Percentiles rank a stretch among this genome's conserved stretches.
phyloP scores from a whole-genome alignment of 139 green algal species.

The Chlorella sorokiniana region DNA sequence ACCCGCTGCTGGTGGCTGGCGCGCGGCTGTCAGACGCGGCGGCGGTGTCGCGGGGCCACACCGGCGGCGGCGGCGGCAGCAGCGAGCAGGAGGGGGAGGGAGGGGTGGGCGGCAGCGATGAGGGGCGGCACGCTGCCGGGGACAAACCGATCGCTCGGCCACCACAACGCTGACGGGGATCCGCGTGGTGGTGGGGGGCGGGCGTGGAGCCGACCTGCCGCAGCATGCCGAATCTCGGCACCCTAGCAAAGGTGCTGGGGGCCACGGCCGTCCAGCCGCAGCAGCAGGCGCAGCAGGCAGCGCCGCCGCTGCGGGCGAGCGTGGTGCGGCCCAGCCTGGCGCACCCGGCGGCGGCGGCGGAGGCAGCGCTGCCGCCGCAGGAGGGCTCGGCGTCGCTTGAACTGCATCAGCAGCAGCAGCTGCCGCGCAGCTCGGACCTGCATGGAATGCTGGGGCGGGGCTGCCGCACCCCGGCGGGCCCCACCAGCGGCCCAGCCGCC shows the following conservation, averaged over 20 bases:
- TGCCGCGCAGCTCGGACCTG: too few relatives aligned
- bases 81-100: neutral
- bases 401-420: too few relatives aligned
- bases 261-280: neutral
- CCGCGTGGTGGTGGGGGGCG: neutral
- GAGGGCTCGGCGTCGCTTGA: too few relatives aligned
- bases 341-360: too few relatives aligned
- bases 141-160: neutral
- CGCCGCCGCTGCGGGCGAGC: too few relatives aligned
- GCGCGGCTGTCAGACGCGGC: neutral
- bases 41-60: neutral
- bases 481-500: neutral
- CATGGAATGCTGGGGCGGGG: too few relatives aligned
- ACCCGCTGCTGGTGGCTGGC: constrained; percentile 4
- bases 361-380: too few relatives aligned
- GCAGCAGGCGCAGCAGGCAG: too few relatives aligned
- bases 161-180: constrained; percentile 9
- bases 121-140: too few relatives aligned
- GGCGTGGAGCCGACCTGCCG: neutral
- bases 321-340: too few relatives aligned
- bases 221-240: constrained; percentile 12
- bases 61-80: neutral
- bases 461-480: neutral
- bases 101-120: neutral
- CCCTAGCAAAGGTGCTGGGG: neutral